These are phyloP conservation scores for Elsinoe australis DNA, from an alignment of 2,329 filamentous ascomycete species.

Conservation along the genomic window DNA sequence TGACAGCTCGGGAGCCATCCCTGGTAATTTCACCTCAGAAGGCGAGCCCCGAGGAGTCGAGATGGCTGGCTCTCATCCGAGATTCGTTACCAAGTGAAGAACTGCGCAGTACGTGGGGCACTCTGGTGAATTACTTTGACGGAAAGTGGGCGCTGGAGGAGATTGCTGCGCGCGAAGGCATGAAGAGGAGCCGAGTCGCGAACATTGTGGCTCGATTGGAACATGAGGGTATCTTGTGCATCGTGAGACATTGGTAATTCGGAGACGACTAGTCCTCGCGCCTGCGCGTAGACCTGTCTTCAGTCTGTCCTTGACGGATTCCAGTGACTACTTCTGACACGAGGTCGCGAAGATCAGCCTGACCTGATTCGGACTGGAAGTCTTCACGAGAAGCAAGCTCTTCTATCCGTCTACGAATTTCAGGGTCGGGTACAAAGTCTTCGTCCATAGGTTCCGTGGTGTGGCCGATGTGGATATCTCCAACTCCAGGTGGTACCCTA, in stretches of 20 bases:
- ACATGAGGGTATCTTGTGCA: constrained; percentile 18
- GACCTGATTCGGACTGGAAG: constrained; percentile 72
- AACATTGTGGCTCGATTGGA: constrained; percentile 19
- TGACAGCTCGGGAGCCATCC: constrained; percentile 12
- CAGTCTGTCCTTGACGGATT: constrained; percentile 41
- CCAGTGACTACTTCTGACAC: constrained; percentile 72
- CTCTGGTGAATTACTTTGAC: constrained; percentile 79
- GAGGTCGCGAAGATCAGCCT: constrained; percentile 68
- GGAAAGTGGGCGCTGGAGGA: constrained; percentile 78
- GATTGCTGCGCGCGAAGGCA: constrained; percentile 72
- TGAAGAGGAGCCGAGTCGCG: constrained; percentile 64
- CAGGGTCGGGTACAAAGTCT: constrained; percentile 61
- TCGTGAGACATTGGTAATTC: constrained; percentile 20
- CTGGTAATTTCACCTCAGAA: constrained; percentile 19
- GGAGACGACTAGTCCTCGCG: constrained; percentile 1
- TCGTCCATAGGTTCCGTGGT: constrained; percentile 55
- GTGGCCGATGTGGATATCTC: constrained; percentile 69
- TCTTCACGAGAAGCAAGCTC: constrained; percentile 77
- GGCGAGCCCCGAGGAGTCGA: constrained; percentile 19
- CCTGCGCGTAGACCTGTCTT: constrained; percentile 26
- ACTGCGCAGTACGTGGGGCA: constrained; percentile 60
- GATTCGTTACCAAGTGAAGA: constrained; percentile 54
- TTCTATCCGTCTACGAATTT: constrained; percentile 79
- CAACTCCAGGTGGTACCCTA: constrained; percentile 59
- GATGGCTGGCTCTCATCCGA: constrained; percentile 19